Evolutionary conservation across 805 yeast genomes (phyloP).

Genomic region (Saccharomycopsis fibuligera): DNA sequence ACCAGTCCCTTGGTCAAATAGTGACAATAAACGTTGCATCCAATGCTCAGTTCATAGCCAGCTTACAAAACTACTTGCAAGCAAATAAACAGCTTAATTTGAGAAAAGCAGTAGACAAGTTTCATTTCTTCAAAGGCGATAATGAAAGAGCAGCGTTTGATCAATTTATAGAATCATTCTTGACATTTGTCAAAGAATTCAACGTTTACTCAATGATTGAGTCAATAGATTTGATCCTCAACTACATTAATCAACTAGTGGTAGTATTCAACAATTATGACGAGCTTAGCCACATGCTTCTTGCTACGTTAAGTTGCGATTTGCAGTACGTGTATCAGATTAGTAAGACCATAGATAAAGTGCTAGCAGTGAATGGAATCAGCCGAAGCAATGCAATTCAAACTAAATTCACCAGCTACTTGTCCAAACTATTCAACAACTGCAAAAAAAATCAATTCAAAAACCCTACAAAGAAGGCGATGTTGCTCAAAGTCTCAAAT

Average conservation of each 20-base stretch:
- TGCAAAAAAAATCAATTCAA: conserved; percentile 16
- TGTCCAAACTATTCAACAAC: conserved; percentile 20
- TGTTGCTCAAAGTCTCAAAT: conserved; percentile 16
- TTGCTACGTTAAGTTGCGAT: conserved; percentile 6
- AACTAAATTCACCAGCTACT: conserved; percentile 9
- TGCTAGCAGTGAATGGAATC: neutral
- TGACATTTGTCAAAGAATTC: conserved; percentile 11
- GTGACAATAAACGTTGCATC: neutral
- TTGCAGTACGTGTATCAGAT: conserved; percentile 7
- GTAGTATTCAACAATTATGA: conserved; percentile 19
- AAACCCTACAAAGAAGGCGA: conserved; percentile 6
- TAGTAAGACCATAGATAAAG: conserved; percentile 4
- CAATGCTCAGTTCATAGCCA: neutral
- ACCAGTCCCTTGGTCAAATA: neutral
- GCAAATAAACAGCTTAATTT: neutral
- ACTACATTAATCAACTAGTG: conserved; percentile 15
- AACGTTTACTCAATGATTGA: conserved; percentile 12
- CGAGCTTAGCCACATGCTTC: conserved; percentile 6
- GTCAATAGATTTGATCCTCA: conserved; percentile 15
- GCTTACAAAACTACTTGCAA: neutral
- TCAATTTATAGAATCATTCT: neutral
- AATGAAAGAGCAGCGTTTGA: neutral
- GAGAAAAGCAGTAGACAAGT: neutral
- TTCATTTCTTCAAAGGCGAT: neutral
- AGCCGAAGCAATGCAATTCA: conserved; percentile 10